Conservation (phyloP, 352 stramenopile genomes). For the Globisporangium cystogenes region DNA sequence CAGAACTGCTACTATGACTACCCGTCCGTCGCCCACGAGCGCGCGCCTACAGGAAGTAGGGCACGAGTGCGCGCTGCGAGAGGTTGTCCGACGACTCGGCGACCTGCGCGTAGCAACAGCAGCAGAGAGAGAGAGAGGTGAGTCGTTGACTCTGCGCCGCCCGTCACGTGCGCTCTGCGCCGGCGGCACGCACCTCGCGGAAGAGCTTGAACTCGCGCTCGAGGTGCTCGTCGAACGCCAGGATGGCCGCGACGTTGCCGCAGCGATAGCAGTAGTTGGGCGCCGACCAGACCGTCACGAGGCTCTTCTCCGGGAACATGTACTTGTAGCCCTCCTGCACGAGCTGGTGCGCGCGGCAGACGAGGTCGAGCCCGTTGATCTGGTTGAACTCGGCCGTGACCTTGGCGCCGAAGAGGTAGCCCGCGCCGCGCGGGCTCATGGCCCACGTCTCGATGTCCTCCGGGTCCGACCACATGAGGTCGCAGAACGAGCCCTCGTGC, state of each 20-base stretch:
- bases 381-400: slow-evolving; percentile 89
- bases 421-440: slow-evolving; percentile 84
- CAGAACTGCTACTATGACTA: slow-evolving; percentile 1
- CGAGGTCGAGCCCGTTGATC: slow-evolving; percentile 87
- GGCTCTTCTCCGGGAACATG: slow-evolving; percentile 84
- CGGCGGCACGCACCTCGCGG: slow-evolving; percentile 52
- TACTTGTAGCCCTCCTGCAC: slow-evolving; percentile 91
- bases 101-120: slow-evolving; percentile 31
- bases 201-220: slow-evolving; percentile 88
- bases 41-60: slow-evolving; percentile 76
- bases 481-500: slow-evolving; percentile 94
- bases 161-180: neutral
- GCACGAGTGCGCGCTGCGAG: slow-evolving; percentile 68
- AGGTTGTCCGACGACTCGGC: slow-evolving; percentile 79
- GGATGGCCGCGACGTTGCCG: slow-evolving; percentile 79
- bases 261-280: slow-evolving; percentile 87
- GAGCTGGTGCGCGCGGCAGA: slow-evolving; percentile 87
- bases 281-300: slow-evolving; percentile 81
- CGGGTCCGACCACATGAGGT: slow-evolving; percentile 98
- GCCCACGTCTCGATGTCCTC: slow-evolving; percentile 92
- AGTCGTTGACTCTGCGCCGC: too few species aligned
- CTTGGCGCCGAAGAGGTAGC: slow-evolving; percentile 86
- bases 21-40: neutral
- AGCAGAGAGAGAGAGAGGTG: neutral
- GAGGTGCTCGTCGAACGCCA: slow-evolving; percentile 80